Percentiles rank a stretch among this genome's conserved stretches.
Evolutionary conservation across 2,329 filamentous ascomycete genomes (phyloP).

Genomic region (Ceratocystis diversiconidia): DNA sequence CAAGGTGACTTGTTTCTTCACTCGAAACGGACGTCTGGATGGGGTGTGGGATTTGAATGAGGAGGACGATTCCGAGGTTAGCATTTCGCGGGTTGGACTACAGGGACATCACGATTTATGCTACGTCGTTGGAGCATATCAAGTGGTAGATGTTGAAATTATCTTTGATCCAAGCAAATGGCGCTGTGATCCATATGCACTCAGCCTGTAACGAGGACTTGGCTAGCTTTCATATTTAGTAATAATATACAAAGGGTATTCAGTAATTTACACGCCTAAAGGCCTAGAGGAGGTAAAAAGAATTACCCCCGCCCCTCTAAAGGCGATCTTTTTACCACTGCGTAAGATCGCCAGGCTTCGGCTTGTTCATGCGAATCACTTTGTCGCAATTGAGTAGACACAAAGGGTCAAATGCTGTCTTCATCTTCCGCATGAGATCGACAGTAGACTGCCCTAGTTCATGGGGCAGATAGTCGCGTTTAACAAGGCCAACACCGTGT

Average conservation of each 20-base stretch:
- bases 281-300: neutral
- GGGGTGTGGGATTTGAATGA: slow-evolving; percentile 62
- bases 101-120: slow-evolving; percentile 59
- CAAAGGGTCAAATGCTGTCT: slow-evolving; percentile 65
- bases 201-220: neutral
- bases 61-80: slow-evolving; percentile 50
- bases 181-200: slow-evolving; percentile 22
- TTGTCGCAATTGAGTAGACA: slow-evolving; percentile 57
- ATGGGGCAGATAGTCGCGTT: slow-evolving; percentile 68
- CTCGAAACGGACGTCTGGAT: slow-evolving; percentile 44
- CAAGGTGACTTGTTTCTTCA: slow-evolving; percentile 53
- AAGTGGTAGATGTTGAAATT: slow-evolving; percentile 53
- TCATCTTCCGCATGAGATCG: slow-evolving; percentile 75
- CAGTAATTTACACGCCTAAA: neutral
- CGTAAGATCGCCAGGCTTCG: slow-evolving; percentile 30
- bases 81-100: slow-evolving; percentile 49
- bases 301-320: neutral
- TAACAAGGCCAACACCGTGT: slow-evolving; percentile 71
- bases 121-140: slow-evolving; percentile 57
- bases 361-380: slow-evolving; percentile 45
- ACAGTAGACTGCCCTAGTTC: slow-evolving; percentile 63
- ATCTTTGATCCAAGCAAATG: slow-evolving; percentile 46
- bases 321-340: slow-evolving; percentile 28
- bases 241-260: slow-evolving; percentile 5
- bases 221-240: neutral